A percentile compares a stretch with the other conserved stretches of the same genome.
phyloP scores from a whole-genome alignment of 306 rosid species.

The Coriaria nepalensis region DNA sequence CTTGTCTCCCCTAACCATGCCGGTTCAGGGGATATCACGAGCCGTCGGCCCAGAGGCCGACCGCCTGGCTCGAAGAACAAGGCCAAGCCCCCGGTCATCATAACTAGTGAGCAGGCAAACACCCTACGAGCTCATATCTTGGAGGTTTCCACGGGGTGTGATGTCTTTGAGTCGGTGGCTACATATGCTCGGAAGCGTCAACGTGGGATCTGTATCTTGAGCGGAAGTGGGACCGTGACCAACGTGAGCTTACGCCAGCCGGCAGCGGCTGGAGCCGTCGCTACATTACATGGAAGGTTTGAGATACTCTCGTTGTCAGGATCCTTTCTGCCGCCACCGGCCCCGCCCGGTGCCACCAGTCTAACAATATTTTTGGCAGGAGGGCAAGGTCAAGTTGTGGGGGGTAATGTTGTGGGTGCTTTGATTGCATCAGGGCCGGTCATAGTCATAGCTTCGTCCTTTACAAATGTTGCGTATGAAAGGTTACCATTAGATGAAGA shows the following conservation, averaged over 20 bases:
- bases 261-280: constrained; percentile 4
- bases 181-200: constrained; percentile 4
- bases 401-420: constrained; percentile 17
- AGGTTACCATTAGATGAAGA: constrained; percentile 15
- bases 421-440: constrained; percentile 14
- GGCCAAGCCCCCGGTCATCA: constrained; percentile 10
- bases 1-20: too few relatives aligned
- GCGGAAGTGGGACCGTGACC: constrained; percentile 11
- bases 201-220: constrained; percentile 15
- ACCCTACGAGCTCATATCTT: constrained; percentile 14
- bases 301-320: constrained; percentile 15
- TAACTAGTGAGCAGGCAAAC: constrained; percentile 10
- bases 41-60: constrained; percentile 9
- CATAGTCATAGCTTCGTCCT: constrained; percentile 14
- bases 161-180: constrained; percentile 10
- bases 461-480: constrained; percentile 14
- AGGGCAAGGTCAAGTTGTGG: constrained; percentile 16
- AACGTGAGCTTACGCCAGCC: constrained; percentile 14
- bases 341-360: constrained; percentile 15
- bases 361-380: constrained; percentile 12
- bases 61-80: constrained; percentile 16
- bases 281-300: constrained; percentile 10
- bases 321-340: constrained; percentile 12
- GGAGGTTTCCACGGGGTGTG: constrained; percentile 6
- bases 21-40: constrained; percentile 3